Conservation (phyloP, 306 rosid genomes). For the Vigna nakashimae region DNA sequence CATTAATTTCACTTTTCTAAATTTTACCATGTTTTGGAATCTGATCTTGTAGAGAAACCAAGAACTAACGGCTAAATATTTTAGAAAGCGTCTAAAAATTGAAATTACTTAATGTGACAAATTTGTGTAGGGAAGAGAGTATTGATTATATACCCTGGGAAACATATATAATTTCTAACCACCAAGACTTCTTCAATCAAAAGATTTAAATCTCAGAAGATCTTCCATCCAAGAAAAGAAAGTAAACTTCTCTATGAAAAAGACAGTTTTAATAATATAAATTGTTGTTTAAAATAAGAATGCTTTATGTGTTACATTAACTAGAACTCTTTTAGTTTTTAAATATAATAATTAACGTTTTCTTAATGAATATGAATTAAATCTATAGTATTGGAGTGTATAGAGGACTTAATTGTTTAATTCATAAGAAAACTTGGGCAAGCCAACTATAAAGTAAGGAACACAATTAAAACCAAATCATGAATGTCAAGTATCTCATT, state of each 20-base stretch:
- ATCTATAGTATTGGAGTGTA: too few relatives aligned
- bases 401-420: too few relatives aligned
- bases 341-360: too few relatives aligned
- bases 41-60: neutral
- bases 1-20: neutral
- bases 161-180: neutral
- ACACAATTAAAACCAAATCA: neutral
- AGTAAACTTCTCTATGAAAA: neutral
- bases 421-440: too few relatives aligned
- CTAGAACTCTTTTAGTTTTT: too few relatives aligned
- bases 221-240: neutral
- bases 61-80: neutral
- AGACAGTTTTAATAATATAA: neutral
- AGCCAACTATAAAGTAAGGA: conserved; percentile 5
- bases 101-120: neutral
- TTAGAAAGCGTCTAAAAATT: neutral
- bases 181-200: neutral
- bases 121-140: neutral
- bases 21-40: neutral
- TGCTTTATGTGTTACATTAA: too few relatives aligned
- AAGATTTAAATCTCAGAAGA: conserved; percentile 1
- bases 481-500: neutral
- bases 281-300: neutral
- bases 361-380: too few relatives aligned
- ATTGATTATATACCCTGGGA: neutral